Evolutionary conservation across 1,139 yeast genomes (phyloP).

Genomic region (Taiozyma onychis): DNA sequence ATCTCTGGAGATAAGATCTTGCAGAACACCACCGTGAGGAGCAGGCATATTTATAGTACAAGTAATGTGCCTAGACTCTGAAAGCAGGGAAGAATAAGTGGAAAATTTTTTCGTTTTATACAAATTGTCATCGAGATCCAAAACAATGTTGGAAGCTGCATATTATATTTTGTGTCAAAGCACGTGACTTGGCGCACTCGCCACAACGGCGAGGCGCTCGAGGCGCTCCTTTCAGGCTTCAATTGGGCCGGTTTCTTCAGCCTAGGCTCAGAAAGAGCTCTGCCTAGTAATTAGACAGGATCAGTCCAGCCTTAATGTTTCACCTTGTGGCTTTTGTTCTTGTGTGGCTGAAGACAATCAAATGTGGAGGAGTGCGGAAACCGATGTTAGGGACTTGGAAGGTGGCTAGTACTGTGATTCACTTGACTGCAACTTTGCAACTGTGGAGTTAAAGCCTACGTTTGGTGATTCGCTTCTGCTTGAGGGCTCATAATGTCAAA

Average conservation of each 20-base stretch:
- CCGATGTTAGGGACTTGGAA: no score
- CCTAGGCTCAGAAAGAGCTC: neutral
- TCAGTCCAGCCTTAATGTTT: no score
- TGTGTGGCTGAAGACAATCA: neutral
- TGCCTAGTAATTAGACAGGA: neutral
- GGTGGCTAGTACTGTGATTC: no score
- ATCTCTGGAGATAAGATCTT: conserved; percentile 84
- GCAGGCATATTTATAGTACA: conserved; percentile 50
- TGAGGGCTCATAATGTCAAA: no score
- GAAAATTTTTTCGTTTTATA: neutral
- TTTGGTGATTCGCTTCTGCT: no score
- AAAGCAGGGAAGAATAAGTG: neutral
- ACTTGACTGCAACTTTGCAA: neutral
- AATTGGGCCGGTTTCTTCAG: no score
- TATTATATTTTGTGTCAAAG: neutral
- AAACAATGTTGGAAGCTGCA: neutral
- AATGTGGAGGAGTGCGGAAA: no score
- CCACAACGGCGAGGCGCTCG: neutral
- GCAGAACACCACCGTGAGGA: conserved; percentile 88
- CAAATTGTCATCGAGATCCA: neutral
- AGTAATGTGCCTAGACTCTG: neutral
- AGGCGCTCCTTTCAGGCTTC: neutral
- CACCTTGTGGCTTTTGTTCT: neutral
- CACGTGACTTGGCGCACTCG: conserved; percentile 1
- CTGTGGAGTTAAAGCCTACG: neutral